phyloP scores from a whole-genome alignment of 306 rosid species.

The Acacia acuminata region DNA sequence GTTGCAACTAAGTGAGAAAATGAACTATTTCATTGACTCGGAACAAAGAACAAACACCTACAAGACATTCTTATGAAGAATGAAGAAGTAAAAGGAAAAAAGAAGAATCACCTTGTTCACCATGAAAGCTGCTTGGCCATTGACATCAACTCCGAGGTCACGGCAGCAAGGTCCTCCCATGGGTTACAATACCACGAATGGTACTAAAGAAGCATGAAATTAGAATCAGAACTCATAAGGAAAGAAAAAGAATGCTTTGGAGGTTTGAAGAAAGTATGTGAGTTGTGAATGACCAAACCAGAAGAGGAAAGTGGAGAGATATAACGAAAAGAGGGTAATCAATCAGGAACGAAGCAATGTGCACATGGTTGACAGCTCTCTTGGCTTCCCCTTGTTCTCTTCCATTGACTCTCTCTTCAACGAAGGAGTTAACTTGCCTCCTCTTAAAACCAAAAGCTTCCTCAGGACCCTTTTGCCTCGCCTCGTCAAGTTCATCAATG shows the following conservation, averaged over 20 bases:
- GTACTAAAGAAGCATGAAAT: constrained; percentile 9
- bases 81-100: background rate
- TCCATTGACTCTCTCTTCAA: constrained; percentile 57
- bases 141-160: constrained; percentile 59
- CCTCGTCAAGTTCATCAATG: constrained; percentile 38
- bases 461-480: constrained; percentile 44
- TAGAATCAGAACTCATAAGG: constrained; percentile 18
- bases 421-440: constrained; percentile 55
- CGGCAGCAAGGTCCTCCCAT: constrained; percentile 38
- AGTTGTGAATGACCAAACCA: constrained; percentile 25
- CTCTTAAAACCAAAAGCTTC: constrained; percentile 8
- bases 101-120: constrained; percentile 53
- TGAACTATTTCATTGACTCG: too few species aligned
- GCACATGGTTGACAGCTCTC: constrained; percentile 27
- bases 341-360: constrained; percentile 1
- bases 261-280: constrained; percentile 15
- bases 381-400: constrained; percentile 53
- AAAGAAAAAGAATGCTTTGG: constrained; percentile 1
- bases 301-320: constrained; percentile 32
- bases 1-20: too few species aligned
- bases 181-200: constrained; percentile 1
- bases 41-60: too few species aligned
- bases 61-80: too few species aligned
- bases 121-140: constrained; percentile 59
- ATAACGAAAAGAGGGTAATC: constrained; percentile 11